Percentiles rank a stretch among this genome's conserved stretches.
phyloP scores from a whole-genome alignment of 2,329 filamentous ascomycete genomes.

The Lojkania enalia region DNA sequence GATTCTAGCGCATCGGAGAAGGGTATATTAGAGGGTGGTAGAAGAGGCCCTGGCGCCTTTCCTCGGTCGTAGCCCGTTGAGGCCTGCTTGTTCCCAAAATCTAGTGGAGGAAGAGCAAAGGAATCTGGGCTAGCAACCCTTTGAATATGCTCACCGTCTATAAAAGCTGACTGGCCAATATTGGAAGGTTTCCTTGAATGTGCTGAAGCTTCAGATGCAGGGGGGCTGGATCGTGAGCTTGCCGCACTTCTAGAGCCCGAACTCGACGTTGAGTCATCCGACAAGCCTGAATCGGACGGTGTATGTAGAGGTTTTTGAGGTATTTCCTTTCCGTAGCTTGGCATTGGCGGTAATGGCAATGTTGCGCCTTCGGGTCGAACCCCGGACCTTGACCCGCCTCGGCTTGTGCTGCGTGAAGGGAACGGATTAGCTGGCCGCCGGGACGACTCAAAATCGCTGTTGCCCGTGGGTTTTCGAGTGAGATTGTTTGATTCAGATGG shows the following conservation, averaged over 20 bases:
- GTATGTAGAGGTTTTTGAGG: constrained; percentile 39
- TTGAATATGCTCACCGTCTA: constrained; percentile 27
- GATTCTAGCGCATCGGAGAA: constrained; percentile 37
- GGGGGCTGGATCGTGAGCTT: constrained; percentile 45
- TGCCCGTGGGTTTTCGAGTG: constrained; percentile 23
- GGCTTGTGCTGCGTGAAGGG: constrained; percentile 29
- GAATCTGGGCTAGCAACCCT: constrained; percentile 37
- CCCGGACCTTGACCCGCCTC: constrained; percentile 16
- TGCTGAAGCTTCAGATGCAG: constrained; percentile 38
- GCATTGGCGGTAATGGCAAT: constrained; percentile 27
- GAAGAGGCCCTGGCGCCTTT: constrained; percentile 24
- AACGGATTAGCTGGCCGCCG: constrained; percentile 25
- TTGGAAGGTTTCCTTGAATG: constrained; percentile 41
- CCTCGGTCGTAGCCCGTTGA: constrained; percentile 27
- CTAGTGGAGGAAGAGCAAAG: constrained; percentile 21
- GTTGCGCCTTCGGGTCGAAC: constrained; percentile 18
- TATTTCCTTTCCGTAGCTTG: constrained; percentile 26
- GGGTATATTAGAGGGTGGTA: constrained; percentile 23
- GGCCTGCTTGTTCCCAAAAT: constrained; percentile 21
- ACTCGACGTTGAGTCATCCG: constrained; percentile 43
- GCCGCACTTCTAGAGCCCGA: constrained; percentile 38
- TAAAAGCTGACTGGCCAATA: constrained; percentile 25
- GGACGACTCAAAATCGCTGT: constrained; percentile 21
- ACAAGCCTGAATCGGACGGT: constrained; percentile 46
- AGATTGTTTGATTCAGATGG: constrained; percentile 34